These are phyloP conservation scores for Eucalyptus sp. DNA, from an alignment of 345 rosid genomes.

Conservation along the genomic window DNA sequence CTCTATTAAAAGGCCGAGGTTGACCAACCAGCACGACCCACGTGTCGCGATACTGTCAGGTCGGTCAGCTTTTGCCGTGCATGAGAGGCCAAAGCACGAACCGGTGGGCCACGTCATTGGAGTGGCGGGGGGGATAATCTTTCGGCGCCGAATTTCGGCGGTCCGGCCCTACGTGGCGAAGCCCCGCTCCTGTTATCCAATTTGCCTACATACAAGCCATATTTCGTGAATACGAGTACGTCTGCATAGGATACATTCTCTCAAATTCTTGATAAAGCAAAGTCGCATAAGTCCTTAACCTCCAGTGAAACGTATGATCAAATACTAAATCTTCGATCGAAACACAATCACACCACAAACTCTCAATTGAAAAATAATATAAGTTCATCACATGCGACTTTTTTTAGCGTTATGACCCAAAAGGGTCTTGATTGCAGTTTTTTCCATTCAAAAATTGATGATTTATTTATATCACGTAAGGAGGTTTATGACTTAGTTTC, in stretches of 20 bases:
- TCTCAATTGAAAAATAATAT: background rate
- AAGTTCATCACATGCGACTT: rapidly evolving
- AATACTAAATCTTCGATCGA: background rate
- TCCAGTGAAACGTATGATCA: rapidly evolving
- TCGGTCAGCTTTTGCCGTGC: background rate
- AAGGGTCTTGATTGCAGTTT: too few relatives aligned
- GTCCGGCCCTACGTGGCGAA: background rate
- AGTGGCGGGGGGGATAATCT: background rate
- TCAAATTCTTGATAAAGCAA: background rate
- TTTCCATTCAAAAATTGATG: background rate
- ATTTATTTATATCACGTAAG: background rate
- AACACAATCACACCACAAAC: rapidly evolving
- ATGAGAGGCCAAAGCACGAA: background rate
- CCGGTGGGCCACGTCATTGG: background rate
- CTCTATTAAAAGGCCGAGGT: background rate
- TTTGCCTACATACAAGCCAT: background rate
- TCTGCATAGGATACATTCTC: background rate
- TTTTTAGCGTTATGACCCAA: rapidly evolving
- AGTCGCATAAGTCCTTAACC: background rate
- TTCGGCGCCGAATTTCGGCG: background rate
- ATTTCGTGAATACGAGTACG: background rate
- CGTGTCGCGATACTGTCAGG: background rate
- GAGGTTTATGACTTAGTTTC: background rate
- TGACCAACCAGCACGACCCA: background rate
- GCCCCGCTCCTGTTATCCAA: background rate